phyloP scores from a whole-genome alignment of 192 early-diverging fungal genomes.

The Backusella tarrabulga region DNA sequence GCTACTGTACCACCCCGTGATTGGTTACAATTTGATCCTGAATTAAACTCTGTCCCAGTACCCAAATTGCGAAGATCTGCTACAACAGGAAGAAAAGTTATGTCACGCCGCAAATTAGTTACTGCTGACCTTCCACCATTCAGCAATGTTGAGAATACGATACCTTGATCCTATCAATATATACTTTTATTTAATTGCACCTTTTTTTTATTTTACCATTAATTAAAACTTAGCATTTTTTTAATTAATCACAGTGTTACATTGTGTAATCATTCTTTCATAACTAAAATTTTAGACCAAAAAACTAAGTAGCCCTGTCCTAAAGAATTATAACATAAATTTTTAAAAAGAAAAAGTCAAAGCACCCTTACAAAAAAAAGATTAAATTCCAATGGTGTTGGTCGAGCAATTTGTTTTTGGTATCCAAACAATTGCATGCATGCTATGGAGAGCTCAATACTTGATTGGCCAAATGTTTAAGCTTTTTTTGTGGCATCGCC shows the following conservation, averaged over 20 bases:
- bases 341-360: not conserved
- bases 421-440: not conserved
- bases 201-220: not conserved
- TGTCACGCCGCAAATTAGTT: not conserved
- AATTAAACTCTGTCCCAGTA: slow-evolving; percentile 9
- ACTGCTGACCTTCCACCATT: not conserved
- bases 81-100: slow-evolving; percentile 4
- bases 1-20: slow-evolving; percentile 12
- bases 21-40: slow-evolving; percentile 15
- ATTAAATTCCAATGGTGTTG: not conserved
- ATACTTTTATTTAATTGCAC: not conserved
- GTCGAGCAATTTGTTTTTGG: not conserved
- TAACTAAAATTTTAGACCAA: not conserved
- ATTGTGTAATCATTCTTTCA: not conserved
- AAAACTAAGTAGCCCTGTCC: not conserved
- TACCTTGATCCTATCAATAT: not conserved
- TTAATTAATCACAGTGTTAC: not conserved
- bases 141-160: not conserved
- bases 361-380: not conserved
- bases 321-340: not conserved
- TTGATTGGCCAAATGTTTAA: not conserved
- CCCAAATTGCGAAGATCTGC: slow-evolving; percentile 3
- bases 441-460: not conserved
- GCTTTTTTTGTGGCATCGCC: not conserved
- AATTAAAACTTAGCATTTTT: slow-evolving; percentile 2